A percentile compares a stretch with the other conserved stretches of the same genome.
phyloP scores from a whole-genome alignment of 345 rosid genomes.

The Pugionium dolabratum region DNA sequence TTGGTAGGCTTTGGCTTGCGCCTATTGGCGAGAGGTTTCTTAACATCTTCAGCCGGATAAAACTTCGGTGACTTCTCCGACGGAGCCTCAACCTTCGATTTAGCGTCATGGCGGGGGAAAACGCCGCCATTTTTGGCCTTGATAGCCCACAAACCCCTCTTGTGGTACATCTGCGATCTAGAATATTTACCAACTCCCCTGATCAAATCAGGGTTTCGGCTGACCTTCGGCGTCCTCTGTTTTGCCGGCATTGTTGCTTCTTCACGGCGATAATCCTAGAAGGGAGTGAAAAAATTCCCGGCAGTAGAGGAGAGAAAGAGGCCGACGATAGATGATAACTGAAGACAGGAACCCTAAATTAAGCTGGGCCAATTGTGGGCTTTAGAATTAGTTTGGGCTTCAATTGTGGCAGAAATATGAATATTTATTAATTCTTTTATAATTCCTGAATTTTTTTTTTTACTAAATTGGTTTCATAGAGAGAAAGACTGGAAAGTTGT shows the following conservation, averaged over 20 bases:
- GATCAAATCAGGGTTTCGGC: constrained; percentile 56
- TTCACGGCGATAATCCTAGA: not conserved
- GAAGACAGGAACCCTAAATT: constrained; percentile 18
- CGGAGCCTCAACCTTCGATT: constrained; percentile 47
- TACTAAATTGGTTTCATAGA: too few relatives aligned
- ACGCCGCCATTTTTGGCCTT: constrained; percentile 47
- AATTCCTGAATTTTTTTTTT: not conserved
- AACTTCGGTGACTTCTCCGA: constrained; percentile 54
- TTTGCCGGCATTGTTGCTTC: constrained; percentile 48
- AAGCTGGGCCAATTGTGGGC: constrained; percentile 18
- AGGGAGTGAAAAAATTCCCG: not conserved
- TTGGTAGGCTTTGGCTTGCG: constrained; percentile 65
- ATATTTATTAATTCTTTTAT: too few relatives aligned
- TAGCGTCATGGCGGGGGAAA: constrained; percentile 65
- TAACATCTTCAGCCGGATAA: constrained; percentile 36
- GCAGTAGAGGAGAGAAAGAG: not conserved
- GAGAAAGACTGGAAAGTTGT: too few relatives aligned
- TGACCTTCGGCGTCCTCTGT: constrained; percentile 37
- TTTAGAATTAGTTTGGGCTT: not conserved
- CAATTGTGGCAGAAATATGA: not conserved
- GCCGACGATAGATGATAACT: not conserved
- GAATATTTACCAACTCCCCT: constrained; percentile 62
- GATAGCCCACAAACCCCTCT: constrained; percentile 69
- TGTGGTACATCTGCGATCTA: constrained; percentile 61
- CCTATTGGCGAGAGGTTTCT: constrained; percentile 59